Base-by-base conservation (phyloP, 1,284 basidiomycete species). In the Sporisorium iseilematis-ciliati region DNA sequence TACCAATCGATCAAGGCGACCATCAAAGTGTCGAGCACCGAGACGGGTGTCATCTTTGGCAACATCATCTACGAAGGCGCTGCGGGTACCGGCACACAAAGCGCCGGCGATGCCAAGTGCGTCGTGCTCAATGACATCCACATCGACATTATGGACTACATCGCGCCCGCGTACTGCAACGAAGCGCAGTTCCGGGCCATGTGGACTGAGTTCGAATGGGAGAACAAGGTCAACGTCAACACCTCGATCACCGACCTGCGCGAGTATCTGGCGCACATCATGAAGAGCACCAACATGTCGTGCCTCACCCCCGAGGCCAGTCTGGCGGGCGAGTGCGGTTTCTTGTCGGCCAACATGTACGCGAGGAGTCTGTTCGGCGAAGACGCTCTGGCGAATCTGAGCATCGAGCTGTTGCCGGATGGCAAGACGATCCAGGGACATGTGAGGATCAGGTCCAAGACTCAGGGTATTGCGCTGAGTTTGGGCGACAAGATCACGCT, bases 121-220 rank as follows among this genome's bases (percentile, higher is more conserved):
- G 87, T 87, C 26, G 95, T 99, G 53, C 86, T 98, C 82, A 97
- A 95, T 86, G 96, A 98, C 86, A 95, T 98, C 66, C 95, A 98
- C 86, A 94, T 98, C 76, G 97, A 99, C 86, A 98, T 99, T 78
- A 96, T 99, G 93, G 96, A 98, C 86, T 99, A 98, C 86, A 99
- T 99, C 88, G 94, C 97, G 86, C 95, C 96, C 0, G 94, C 95
- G 4, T 93, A 93, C 83, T 97, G 95, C 87, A 97, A 92, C 65
- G 96, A 99, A 86, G 91, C 92, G 33, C 93, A 96, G 90, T 93
- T 93, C 82, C 67, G 89, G 35, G 77, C 71, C 55, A 95, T 95
- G 93, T 96, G 94, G 94, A 97, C 94, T 53, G 95, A 96, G 86
- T 97, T 97, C 79, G 94, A 97, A 86, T 97, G 95, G 95, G 95